Evolutionary conservation across 1,284 basidiomycete species (phyloP).

Genomic region (Apiotrichum veenhuisii): DNA sequence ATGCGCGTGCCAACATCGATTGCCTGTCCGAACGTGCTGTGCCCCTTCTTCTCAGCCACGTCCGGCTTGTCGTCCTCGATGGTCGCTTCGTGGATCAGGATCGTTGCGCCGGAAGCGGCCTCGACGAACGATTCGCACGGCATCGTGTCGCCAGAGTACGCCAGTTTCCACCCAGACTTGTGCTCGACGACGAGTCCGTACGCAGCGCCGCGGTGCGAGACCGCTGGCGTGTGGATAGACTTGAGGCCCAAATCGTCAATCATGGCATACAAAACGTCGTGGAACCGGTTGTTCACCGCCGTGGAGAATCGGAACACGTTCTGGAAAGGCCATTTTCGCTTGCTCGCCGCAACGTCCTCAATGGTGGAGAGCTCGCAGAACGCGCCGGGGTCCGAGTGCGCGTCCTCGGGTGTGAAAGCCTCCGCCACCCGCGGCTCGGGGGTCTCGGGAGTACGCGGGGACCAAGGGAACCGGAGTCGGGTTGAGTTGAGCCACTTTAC

Average conservation of each 20-base stretch:
- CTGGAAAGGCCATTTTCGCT: conserved; percentile 24
- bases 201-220: conserved; percentile 66
- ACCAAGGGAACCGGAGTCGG: conserved; percentile 12
- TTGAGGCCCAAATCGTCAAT: conserved; percentile 29
- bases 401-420: neutral
- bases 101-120: conserved; percentile 65
- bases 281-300: neutral
- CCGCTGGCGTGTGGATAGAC: conserved; percentile 61
- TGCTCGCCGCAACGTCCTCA: conserved; percentile 19
- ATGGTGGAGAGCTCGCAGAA: neutral
- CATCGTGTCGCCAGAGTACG: conserved; percentile 84
- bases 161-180: conserved; percentile 71
- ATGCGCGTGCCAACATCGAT: conserved; percentile 74
- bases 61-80: conserved; percentile 72
- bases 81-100: conserved; percentile 92
- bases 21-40: conserved; percentile 86
- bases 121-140: conserved; percentile 66
- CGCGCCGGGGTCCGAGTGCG: neutral
- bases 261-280: conserved; percentile 1
- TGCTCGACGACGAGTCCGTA: conserved; percentile 69
- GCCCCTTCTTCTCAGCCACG: conserved; percentile 71
- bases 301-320: conserved; percentile 11
- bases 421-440: conserved; percentile 4
- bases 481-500: conserved; percentile 36
- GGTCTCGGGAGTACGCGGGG: neutral